These are phyloP conservation scores for Dendrocalamus latiflorus DNA, from an alignment of 202 grass and related monocot species.

Conservation along the genomic window DNA sequence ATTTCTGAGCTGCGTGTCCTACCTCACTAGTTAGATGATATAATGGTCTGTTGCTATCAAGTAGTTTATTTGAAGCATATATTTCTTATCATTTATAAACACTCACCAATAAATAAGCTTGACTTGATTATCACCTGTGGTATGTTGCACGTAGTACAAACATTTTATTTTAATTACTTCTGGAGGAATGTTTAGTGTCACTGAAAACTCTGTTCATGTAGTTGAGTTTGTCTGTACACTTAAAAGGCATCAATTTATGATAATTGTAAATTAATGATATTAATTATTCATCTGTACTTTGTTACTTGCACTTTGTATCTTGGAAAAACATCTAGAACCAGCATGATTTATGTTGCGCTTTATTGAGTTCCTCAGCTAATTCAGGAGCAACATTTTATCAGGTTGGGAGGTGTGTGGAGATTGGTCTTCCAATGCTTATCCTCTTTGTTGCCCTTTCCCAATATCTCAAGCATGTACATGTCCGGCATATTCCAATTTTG, in stretches of 20 bases:
- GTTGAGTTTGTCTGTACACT: not conserved
- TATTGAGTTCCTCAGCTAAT: conserved; percentile 15
- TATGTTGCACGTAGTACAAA: not conserved
- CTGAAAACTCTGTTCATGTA: not conserved
- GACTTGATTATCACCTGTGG: not conserved
- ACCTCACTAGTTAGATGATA: not conserved
- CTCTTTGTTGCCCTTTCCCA: conserved; percentile 78
- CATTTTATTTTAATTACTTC: not conserved
- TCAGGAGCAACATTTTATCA: conserved; percentile 27
- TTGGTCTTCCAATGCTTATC: conserved; percentile 83
- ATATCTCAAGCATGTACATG: conserved; percentile 79
- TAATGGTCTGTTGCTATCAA: not conserved
- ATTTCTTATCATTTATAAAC: not conserved
- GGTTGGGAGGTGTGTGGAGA: conserved; percentile 90
- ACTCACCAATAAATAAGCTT: not conserved
- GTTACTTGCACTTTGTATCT: not conserved
- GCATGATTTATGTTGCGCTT: conserved; percentile 6
- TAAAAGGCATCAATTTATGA: not conserved
- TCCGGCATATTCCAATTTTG: conserved; percentile 57
- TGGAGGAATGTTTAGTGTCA: not conserved
- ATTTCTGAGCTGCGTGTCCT: not conserved
- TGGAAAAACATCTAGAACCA: not conserved
- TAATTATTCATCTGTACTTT: not conserved
- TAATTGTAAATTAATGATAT: not conserved
- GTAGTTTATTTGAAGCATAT: not conserved